Evolutionary conservation across 148 eudicot genomes (phyloP), one percentile per base, ranked within the genome.

Genomic region (Chenopodium berlandieri): DNA sequence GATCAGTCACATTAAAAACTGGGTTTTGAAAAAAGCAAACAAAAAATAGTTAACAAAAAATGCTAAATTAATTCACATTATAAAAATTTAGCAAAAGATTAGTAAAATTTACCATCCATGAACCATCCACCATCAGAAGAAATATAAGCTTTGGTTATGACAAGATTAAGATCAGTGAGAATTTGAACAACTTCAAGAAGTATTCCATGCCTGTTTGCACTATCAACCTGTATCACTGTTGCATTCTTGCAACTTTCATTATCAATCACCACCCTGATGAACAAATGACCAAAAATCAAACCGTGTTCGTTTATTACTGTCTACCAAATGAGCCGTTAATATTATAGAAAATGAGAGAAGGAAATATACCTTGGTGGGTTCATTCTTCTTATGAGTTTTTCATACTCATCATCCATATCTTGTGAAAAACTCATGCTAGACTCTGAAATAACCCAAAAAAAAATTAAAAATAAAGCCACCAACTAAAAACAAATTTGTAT

Each of bases 61-160:
- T 27, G 14, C 8, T 16, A 19, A 34, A 22, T 70, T 27, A 7
- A 52, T 0, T 7, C 58, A 73, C 31, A 73, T 25, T 25, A 9
- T 7, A 58, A 40, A 9, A 40, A 9, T 20, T 22, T 11, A 67
- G 37, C 14, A 30, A 7, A 17, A 3, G 10, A 20, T 22, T 23
- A 67, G 16, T 7, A 50, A 19, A 40, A 47, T 27, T 16, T 89
- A 90, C 94, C 97, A 88, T 93, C 97, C 97, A 93, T 93, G 81
- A 93, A 96, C 99, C 99, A 96, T 80, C 92, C 93, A 48, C 98
- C 99, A 88, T 96, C 99, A 65, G 99, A 96, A n/a, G 95, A 92
- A 80, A 96, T 96, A 83, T 96, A 96, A 76, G 99, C 98, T 85
- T 91, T 92, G 9, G 88, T 92, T 25, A 96, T 87, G 74, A 89